Conservation (phyloP, 1,284 basidiomycete genomes). For the Abortiporus biennis region DNA sequence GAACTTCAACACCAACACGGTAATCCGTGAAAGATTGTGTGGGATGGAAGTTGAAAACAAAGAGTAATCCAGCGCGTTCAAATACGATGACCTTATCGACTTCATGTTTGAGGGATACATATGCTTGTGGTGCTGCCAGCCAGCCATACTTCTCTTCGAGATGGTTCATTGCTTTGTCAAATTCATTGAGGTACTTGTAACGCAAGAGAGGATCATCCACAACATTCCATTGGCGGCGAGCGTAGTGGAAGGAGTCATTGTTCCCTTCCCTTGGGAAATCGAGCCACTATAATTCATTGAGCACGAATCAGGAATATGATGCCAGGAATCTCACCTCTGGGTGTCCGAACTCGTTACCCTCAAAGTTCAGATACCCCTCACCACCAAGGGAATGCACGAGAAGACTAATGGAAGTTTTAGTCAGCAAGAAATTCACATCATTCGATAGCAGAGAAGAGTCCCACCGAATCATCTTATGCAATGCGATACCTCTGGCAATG, state of each 20-base stretch:
- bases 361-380: slow-evolving; percentile 97
- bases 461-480: slow-evolving; percentile 98
- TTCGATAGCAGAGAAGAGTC: slow-evolving; percentile 14
- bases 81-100: slow-evolving; percentile 89
- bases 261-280: slow-evolving; percentile 98
- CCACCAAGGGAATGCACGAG: slow-evolving; percentile 91
- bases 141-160: slow-evolving; percentile 78
- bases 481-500: slow-evolving; percentile 83
- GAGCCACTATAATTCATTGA: slow-evolving; percentile 67
- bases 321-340: slow-evolving; percentile 65
- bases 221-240: slow-evolving; percentile 93
- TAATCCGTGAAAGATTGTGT: slow-evolving; percentile 89
- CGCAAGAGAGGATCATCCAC: slow-evolving; percentile 83
- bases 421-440: neutral
- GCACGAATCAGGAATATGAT: neutral
- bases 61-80: slow-evolving; percentile 88
- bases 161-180: slow-evolving; percentile 92
- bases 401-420: slow-evolving; percentile 45
- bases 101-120: slow-evolving; percentile 92
- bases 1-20: slow-evolving; percentile 81
- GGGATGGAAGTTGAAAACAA: slow-evolving; percentile 97
- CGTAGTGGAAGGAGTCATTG: slow-evolving; percentile 92
- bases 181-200: slow-evolving; percentile 91
- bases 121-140: slow-evolving; percentile 84
- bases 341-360: slow-evolving; percentile 97